Evolutionary conservation across 108 stramenopile species (phyloP), one percentile per base, ranked within the genome.

Genomic region (Fistulifera solaris): DNA sequence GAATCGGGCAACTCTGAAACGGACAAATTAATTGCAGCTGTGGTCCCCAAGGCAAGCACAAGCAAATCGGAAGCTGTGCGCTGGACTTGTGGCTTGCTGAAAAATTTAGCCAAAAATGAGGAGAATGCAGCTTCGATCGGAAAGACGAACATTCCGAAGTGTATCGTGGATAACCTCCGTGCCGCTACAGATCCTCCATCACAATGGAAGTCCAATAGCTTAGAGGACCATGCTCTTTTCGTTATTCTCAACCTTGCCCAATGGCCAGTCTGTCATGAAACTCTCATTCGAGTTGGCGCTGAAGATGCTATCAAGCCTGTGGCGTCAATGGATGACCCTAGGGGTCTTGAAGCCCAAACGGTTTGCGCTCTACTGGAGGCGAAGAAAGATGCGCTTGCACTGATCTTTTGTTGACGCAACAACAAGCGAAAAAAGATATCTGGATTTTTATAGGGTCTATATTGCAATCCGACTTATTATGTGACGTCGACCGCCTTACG

Each of bases 21-120:
- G 31, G 31, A 35, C 8, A 35, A 8, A 8, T 35, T 35, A 8
- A 3, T 35, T 8, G 31, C 31, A 35, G 6, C 31, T 35, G 31
- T 8, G 8, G 8, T 77, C 49, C 83, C 91, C 50, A 89, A 93
- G 79, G 70, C 83, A 25, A 83, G 91, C 44, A 83, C 80, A 40
- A 87, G 87, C 46, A 89, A 94, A 70, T 83, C 80, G 10, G 88
- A 94, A 66, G 92, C 84, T 19, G 88, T 89, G 12, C 85, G 92
- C 54, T 94, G 92, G 92, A 83, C 85, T 21, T 94, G 92, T 56
- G 92, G 92, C 63, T 78, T 94, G 52, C 85, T 94, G 65, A 94
- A 89, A 77, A 94, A 94, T 56, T 74, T 94, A 43, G 87, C 88
- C 58, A 85, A 87, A 64, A 71, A 65, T 11, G 88, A 89, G 63